These are phyloP conservation scores for Capillidium rhysosporum DNA, from an alignment of 371 early-diverging fungal species.

Conservation along the genomic window DNA sequence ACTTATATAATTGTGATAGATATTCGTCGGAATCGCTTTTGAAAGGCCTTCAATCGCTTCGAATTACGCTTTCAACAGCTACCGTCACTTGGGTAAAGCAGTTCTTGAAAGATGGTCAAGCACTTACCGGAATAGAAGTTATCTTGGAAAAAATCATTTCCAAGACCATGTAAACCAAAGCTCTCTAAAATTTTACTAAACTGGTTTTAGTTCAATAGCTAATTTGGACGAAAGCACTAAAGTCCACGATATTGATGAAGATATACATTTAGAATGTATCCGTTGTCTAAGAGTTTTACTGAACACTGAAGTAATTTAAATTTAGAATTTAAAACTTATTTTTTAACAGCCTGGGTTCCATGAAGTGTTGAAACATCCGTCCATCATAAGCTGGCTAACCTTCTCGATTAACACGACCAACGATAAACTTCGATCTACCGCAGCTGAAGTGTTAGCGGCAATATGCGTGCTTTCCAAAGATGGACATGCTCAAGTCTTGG, in stretches of 20 bases:
- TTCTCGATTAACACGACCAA: slow-evolving; percentile 19
- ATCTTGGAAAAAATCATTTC: slow-evolving; percentile 23
- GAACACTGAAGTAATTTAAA: slow-evolving; percentile 26
- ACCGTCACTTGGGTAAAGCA: slow-evolving; percentile 32
- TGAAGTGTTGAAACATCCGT: slow-evolving; percentile 22
- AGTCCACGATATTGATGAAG: slow-evolving; percentile 18
- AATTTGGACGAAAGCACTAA: background rate
- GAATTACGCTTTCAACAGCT: slow-evolving; percentile 22
- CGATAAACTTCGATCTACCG: slow-evolving; percentile 21
- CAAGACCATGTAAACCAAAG: slow-evolving; percentile 18
- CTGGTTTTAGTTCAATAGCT: slow-evolving; percentile 7
- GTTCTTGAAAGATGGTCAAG: slow-evolving; percentile 27
- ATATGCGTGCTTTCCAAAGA: slow-evolving; percentile 25
- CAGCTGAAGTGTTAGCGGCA: slow-evolving; percentile 24
- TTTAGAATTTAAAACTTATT: background rate
- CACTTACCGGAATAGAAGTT: slow-evolving; percentile 24
- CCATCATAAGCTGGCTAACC: slow-evolving; percentile 15
- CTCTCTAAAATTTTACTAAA: background rate
- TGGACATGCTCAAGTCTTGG: slow-evolving; percentile 22
- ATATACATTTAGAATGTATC: slow-evolving; percentile 28
- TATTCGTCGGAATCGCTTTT: slow-evolving; percentile 16
- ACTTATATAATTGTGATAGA: slow-evolving; percentile 6
- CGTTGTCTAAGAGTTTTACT: slow-evolving; percentile 30
- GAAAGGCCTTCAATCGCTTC: slow-evolving; percentile 26
- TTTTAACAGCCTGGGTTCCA: slow-evolving; percentile 25